Percentiles rank a stretch among this genome's conserved stretches.
These are phyloP conservation scores for Lasiosphaeris hirsuta DNA, from an alignment of 495 filamentous ascomycete species.

Conservation along the genomic window DNA sequence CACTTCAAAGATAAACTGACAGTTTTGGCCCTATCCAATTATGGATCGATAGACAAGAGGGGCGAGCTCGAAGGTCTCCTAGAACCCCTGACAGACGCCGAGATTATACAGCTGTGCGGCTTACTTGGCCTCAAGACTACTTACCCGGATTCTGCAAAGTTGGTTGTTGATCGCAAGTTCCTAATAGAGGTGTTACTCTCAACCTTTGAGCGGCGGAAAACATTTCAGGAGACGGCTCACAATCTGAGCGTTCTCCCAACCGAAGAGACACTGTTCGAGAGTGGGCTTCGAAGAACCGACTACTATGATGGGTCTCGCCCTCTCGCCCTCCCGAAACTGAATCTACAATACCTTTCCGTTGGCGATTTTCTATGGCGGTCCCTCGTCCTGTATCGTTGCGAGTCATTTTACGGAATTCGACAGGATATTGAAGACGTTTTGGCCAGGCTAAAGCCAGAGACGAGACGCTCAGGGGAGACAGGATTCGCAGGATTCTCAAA, in stretches of 20 bases:
- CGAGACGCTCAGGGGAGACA: conserved; percentile 57
- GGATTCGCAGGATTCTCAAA: conserved; percentile 82
- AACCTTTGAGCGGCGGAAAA: conserved; percentile 69
- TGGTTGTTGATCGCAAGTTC: conserved; percentile 63
- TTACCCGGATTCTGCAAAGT: conserved; percentile 68
- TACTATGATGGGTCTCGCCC: conserved; percentile 85
- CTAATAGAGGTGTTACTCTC: conserved; percentile 75
- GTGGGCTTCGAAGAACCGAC: conserved; percentile 78
- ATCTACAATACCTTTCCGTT: conserved; percentile 90
- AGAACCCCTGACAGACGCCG: conserved; percentile 64
- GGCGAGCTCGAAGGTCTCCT: conserved; percentile 77
- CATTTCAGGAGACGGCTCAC: conserved; percentile 76
- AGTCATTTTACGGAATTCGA: conserved; percentile 91
- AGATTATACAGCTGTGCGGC: conserved; percentile 65
- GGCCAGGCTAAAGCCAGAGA: conserved; percentile 72
- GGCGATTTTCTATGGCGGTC: conserved; percentile 96
- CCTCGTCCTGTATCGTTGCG: conserved; percentile 81
- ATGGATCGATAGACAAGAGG: conserved; percentile 78
- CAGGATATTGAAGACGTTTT: conserved; percentile 82
- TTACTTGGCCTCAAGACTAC: conserved; percentile 72
- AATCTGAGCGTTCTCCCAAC: conserved; percentile 76
- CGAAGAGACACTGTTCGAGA: conserved; percentile 81
- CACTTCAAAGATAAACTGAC: conserved; percentile 87
- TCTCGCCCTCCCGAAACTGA: conserved; percentile 89
- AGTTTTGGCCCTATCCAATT: conserved; percentile 87